phyloP scores from a whole-genome alignment of 768 basidiomycete species.

The Tylopilus felleus region DNA sequence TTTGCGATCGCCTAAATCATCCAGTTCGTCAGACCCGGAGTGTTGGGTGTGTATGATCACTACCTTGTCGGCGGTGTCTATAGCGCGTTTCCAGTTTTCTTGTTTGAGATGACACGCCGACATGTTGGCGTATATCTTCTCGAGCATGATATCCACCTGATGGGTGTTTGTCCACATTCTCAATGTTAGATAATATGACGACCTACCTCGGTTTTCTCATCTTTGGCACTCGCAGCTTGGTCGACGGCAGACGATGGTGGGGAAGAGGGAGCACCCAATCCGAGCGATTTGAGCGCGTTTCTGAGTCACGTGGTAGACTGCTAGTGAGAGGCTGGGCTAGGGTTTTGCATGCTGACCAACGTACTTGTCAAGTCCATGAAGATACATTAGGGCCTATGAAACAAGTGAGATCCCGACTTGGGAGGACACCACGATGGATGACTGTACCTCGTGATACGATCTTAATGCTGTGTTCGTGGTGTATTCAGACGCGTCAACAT shows the following conservation, averaged over 20 bases:
- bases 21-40: background rate
- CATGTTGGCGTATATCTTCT: conserved; percentile 85
- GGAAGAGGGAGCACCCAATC: conserved; percentile 27
- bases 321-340: conserved; percentile 1
- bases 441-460: conserved; percentile 68
- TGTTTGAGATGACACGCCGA: conserved; percentile 80
- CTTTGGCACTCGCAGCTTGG: conserved; percentile 30
- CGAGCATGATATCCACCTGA: conserved; percentile 70
- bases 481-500: conserved; percentile 1
- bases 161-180: background rate
- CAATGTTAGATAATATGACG: background rate
- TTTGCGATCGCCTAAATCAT: conserved; percentile 60
- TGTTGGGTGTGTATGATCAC: background rate
- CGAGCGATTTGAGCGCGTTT: conserved; percentile 54
- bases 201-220: conserved; percentile 67
- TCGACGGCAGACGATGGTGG: conserved; percentile 21
- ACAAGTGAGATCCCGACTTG: conserved; percentile 3
- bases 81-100: conserved; percentile 72
- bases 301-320: conserved; percentile 30
- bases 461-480: conserved; percentile 49
- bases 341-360: conserved; percentile 19
- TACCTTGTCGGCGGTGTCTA: conserved; percentile 81
- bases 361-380: conserved; percentile 76
- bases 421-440: background rate
- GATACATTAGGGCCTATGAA: conserved; percentile 63